phyloP scores from a whole-genome alignment of 208 protist genomes.

The Wallacemonas sp. region DNA sequence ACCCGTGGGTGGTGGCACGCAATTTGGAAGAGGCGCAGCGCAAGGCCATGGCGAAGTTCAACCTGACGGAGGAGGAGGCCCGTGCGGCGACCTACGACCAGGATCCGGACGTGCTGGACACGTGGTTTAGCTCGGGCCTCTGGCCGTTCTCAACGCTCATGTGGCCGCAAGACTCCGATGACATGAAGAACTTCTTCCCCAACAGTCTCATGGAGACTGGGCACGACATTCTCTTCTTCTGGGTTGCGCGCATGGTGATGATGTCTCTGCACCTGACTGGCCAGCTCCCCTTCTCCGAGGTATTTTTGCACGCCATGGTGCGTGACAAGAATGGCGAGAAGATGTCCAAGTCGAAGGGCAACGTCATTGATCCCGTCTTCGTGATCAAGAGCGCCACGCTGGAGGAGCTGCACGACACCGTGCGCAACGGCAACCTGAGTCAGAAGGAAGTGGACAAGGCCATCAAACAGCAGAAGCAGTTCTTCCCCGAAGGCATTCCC shows the following conservation, averaged over 20 bases:
- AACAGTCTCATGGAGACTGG: constrained; percentile 98
- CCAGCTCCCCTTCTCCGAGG: constrained; percentile 96
- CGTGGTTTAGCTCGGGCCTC: constrained; percentile 99
- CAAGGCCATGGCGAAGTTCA: constrained; percentile 88
- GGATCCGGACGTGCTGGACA: constrained; percentile 99
- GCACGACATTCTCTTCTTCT: constrained; percentile 99
- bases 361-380: constrained; percentile 99
- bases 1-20: constrained; percentile 94
- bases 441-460: constrained; percentile 92
- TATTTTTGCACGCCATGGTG: constrained; percentile 99
- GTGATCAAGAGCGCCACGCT: constrained; percentile 98
- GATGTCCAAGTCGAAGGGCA: constrained; percentile 99
- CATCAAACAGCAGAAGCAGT: constrained; percentile 89
- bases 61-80: constrained; percentile 61
- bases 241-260: constrained; percentile 99
- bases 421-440: constrained; percentile 94
- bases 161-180: constrained; percentile 92
- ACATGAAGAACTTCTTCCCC: constrained; percentile 97
- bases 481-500: constrained; percentile 95
- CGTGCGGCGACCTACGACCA: constrained; percentile 77
- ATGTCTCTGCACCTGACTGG: constrained; percentile 95
- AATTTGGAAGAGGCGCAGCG: constrained; percentile 92
- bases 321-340: constrained; percentile 99
- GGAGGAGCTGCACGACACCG: constrained; percentile 90
- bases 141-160: constrained; percentile 98